phyloP scores from a whole-genome alignment of 805 yeast genomes.

The Trichomonascus vanleenenianus region DNA sequence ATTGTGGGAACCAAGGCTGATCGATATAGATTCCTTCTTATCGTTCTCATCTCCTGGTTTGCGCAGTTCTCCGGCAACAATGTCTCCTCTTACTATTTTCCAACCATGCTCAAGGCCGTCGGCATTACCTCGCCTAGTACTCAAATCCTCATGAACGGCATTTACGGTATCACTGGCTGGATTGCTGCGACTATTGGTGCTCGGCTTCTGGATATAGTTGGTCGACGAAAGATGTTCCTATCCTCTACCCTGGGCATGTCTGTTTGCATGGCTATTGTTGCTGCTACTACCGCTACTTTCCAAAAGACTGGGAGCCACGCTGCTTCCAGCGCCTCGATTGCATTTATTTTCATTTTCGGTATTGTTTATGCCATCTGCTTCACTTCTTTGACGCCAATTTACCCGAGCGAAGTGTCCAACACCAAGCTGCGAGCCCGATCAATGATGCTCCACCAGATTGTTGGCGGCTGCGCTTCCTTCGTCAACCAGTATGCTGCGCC shows the following conservation, averaged over 20 bases:
- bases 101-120: conserved; percentile 10
- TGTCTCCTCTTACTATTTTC: conserved; percentile 10
- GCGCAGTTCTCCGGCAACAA: conserved; percentile 10
- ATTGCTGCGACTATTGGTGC: conserved; percentile 16
- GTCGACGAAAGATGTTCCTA: conserved; percentile 25
- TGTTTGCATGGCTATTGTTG: conserved; percentile 19
- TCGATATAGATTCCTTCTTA: conserved; percentile 7
- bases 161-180: conserved; percentile 9
- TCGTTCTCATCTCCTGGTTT: conserved; percentile 11
- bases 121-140: conserved; percentile 6
- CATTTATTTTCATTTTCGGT: conserved; percentile 10
- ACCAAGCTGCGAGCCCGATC: conserved; percentile 25
- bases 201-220: conserved; percentile 21
- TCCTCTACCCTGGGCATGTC: conserved; percentile 19
- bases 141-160: conserved; percentile 6
- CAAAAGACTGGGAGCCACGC: conserved; percentile 13
- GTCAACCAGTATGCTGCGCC: conserved; percentile 21
- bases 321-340: conserved; percentile 19
- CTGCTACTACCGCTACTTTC: conserved; percentile 22
- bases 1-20: conserved; percentile 6
- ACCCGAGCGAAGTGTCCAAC: conserved; percentile 16
- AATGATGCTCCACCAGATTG: conserved; percentile 8
- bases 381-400: conserved; percentile 26
- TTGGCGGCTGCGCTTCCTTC: conserved; percentile 8
- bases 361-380: conserved; percentile 20